Conservation (phyloP, 148 eudicot species). For the Vaccinium corymbosum region DNA sequence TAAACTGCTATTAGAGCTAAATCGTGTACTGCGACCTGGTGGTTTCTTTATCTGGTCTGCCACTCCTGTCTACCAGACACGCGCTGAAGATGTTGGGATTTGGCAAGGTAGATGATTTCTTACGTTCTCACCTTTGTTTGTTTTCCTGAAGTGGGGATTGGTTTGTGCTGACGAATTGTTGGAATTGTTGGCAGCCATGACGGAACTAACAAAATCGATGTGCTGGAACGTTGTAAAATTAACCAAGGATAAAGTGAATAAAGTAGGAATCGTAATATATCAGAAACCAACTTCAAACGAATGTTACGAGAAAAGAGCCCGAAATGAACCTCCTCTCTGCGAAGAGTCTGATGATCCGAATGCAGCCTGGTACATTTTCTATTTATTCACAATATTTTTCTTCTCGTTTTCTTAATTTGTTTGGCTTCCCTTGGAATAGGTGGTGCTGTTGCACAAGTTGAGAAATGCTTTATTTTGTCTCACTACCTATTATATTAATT, state of each 20-base stretch:
- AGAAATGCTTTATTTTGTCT: neutral
- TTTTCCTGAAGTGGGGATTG: neutral
- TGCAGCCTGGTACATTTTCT: constrained; percentile 43
- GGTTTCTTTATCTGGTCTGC: constrained; percentile 57
- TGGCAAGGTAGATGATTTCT: constrained; percentile 38
- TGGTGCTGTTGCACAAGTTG: neutral
- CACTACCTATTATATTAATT: neutral
- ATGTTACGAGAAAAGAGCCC: constrained; percentile 67
- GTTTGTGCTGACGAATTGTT: neutral
- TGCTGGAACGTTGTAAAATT: constrained; percentile 80
- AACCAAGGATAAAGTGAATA: constrained; percentile 65
- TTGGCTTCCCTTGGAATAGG: neutral
- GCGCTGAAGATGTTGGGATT: constrained; percentile 40
- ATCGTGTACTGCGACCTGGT: constrained; percentile 50
- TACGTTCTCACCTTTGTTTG: neutral
- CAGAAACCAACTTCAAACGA: constrained; percentile 68
- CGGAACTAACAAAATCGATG: constrained; percentile 60
- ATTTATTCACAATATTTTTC: neutral
- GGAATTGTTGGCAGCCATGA: constrained; percentile 61
- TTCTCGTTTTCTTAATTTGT: neutral
- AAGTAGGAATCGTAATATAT: constrained; percentile 71
- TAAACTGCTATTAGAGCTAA: constrained; percentile 49
- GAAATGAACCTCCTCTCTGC: constrained; percentile 69
- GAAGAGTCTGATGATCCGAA: constrained; percentile 47
- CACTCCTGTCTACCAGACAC: constrained; percentile 42